Base-by-base conservation (phyloP, 768 basidiomycete species). In the Tulasnella sp. region DNA sequence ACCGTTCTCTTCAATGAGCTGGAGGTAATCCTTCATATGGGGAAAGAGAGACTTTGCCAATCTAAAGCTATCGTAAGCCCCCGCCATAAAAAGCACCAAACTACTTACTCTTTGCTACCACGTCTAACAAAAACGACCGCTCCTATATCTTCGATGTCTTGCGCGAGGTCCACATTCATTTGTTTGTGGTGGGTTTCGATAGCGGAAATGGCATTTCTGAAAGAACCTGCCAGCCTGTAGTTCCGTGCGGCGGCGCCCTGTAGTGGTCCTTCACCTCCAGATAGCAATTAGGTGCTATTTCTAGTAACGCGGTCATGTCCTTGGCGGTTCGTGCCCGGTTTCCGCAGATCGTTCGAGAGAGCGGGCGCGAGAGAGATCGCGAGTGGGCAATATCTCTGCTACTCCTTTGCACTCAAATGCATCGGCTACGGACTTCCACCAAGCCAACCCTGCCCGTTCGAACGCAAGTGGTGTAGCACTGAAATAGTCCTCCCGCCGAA, bases 71-170 rank as follows among this genome's bases (percentile, higher is more conserved):
- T 11, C 23, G 26, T 39, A 16, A 51, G 55, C 37, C 26, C 13
- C n/a, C 32, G 35, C 55, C 13, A 37, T 39, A 15, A 39, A 11
- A 1, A 5, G 35, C 39, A 13, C 29, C 13, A 16, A 76, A 23
- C 0, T 20, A 39, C 61, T n/a, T 32, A 76, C 75, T 40, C 37
- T 15, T 40, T 51, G 15, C 23, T 5, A 26, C 51, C 46, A 5
- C 20, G 29, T 40, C 40, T 57, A 20, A 69, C 61, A 44, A 57
- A 76, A 37, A 57, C 75, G 29, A 90, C 72, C 0, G 86, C 85
- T 1, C 87, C 88, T 2, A 87, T 86, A 0, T 84, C 84, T 40
- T 83, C 83, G 48, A 91, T 85, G 20, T 42, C 51, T 39, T 78
- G 83, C 0, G 80, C 84, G 5, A 87, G 82, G 0, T 81, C 81